Conservation (phyloP, 1,139 yeast genomes). For the Scheffersomyces illinoinensis region DNA sequence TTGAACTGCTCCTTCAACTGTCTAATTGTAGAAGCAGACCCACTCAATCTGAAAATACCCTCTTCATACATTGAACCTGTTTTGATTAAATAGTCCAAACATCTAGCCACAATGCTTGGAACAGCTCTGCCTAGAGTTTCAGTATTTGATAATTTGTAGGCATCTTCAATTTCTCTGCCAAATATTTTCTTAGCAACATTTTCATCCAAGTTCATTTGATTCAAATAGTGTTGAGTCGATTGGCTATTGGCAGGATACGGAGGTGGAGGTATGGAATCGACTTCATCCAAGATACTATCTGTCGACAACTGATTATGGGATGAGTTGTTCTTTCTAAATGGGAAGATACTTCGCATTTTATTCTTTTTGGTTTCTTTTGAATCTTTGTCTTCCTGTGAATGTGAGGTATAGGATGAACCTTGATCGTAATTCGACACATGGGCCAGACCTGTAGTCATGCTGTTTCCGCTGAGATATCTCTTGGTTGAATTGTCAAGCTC, state of each 20-base stretch:
- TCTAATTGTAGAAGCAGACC: constrained; percentile 79
- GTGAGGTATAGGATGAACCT: constrained; percentile 4
- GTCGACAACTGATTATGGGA: not conserved
- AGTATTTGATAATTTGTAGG: constrained; percentile 51
- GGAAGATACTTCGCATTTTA: constrained; percentile 61
- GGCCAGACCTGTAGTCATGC: constrained; percentile 1
- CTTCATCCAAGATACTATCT: constrained; percentile 1
- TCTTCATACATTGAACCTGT: constrained; percentile 81
- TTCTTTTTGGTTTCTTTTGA: constrained; percentile 40
- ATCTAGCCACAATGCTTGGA: constrained; percentile 79
- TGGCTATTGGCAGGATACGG: constrained; percentile 12
- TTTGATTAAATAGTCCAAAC: constrained; percentile 66
- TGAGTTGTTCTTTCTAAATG: constrained; percentile 37
- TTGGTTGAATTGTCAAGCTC: constrained; percentile 1
- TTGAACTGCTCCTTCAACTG: constrained; percentile 72
- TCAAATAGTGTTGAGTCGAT: constrained; percentile 38
- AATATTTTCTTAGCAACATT: constrained; percentile 49
- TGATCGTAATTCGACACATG: constrained; percentile 1
- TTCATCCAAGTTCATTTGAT: constrained; percentile 41
- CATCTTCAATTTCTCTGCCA: constrained; percentile 63
- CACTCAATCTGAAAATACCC: constrained; percentile 89
- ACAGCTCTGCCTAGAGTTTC: constrained; percentile 47
- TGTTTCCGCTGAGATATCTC: not conserved
- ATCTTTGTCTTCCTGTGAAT: constrained; percentile 8
- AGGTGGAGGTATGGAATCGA: constrained; percentile 1